Percentiles rank a stretch among this genome's conserved stretches.
These are phyloP conservation scores for Juglanconis juglandina DNA, from an alignment of 2,329 filamentous ascomycete genomes.

Conservation along the genomic window DNA sequence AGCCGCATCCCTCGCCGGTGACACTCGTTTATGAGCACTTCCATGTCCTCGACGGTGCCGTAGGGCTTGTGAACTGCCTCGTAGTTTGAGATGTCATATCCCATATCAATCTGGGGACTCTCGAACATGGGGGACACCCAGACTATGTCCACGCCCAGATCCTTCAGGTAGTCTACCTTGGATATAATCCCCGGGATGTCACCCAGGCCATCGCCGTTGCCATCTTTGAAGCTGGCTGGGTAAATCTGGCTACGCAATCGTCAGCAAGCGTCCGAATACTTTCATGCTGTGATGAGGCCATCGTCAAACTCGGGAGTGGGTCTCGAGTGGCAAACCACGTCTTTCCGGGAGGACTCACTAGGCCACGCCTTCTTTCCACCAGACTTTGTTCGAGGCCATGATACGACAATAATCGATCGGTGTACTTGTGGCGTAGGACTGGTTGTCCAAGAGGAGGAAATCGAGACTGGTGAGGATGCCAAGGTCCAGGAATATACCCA, in stretches of 20 bases:
- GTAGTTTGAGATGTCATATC: conserved; percentile 66
- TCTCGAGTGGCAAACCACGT: not conserved
- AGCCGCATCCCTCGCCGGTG: conserved; percentile 65
- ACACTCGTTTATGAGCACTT: conserved; percentile 55
- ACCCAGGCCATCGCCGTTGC: conserved; percentile 51
- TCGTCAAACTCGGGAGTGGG: not conserved
- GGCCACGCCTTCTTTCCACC: conserved; percentile 19
- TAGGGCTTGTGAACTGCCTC: conserved; percentile 59
- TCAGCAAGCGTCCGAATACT: not conserved
- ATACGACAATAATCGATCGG: not conserved
- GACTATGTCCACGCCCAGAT: conserved; percentile 49
- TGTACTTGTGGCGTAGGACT: not conserved
- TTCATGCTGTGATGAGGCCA: not conserved
- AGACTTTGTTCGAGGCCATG: conserved; percentile 8
- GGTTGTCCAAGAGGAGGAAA: not conserved
- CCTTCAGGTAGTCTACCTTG: conserved; percentile 49
- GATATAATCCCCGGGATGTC: conserved; percentile 52
- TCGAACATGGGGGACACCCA: conserved; percentile 39
- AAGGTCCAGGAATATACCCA: not conserved
- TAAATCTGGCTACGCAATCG: conserved; percentile 45
- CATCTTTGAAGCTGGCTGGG: conserved; percentile 53
- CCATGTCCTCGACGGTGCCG: conserved; percentile 63
- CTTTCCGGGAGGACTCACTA: conserved; percentile 11
- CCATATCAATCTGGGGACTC: conserved; percentile 44
- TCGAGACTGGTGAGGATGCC: not conserved